phyloP scores from a whole-genome alignment of 345 rosid genomes.

The Crucihimalaya himalaica region DNA sequence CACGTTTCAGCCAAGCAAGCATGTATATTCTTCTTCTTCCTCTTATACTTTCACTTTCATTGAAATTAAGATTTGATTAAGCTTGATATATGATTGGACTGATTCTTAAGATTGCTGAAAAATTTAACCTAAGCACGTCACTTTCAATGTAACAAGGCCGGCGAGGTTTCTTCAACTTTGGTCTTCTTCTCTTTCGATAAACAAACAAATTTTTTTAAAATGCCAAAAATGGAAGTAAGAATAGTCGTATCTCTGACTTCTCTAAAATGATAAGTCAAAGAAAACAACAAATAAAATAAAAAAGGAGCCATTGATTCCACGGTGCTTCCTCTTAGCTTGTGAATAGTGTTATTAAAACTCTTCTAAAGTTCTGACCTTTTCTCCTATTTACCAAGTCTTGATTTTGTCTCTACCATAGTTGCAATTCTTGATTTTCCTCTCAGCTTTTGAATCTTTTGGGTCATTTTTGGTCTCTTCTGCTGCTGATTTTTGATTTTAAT shows the following conservation, averaged over 20 bases:
- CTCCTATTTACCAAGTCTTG: conserved; percentile 30
- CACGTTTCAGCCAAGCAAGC: conserved; percentile 10
- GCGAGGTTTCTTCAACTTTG: conserved; percentile 11
- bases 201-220: conserved; percentile 4
- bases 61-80: not conserved
- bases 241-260: conserved; percentile 39
- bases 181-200: conserved; percentile 28
- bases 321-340: conserved; percentile 36
- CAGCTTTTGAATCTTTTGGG: not conserved
- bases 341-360: not conserved
- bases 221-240: conserved; percentile 18
- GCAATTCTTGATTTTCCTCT: conserved; percentile 34
- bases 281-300: not conserved
- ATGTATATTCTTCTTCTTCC: not conserved
- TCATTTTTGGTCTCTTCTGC: conserved; percentile 12
- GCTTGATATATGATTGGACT: not conserved
- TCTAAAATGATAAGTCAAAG: conserved; percentile 36
- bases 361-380: conserved; percentile 8
- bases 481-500: conserved; percentile 1
- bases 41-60: not conserved
- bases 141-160: conserved; percentile 2
- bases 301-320: conserved; percentile 41
- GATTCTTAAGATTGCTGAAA: conserved; percentile 2
- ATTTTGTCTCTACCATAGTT: conserved; percentile 26
- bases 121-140: conserved; percentile 13